These are phyloP conservation scores for Trichoderma oligosporum DNA, from an alignment of 2,329 filamentous ascomycete genomes.

Conservation along the genomic window DNA sequence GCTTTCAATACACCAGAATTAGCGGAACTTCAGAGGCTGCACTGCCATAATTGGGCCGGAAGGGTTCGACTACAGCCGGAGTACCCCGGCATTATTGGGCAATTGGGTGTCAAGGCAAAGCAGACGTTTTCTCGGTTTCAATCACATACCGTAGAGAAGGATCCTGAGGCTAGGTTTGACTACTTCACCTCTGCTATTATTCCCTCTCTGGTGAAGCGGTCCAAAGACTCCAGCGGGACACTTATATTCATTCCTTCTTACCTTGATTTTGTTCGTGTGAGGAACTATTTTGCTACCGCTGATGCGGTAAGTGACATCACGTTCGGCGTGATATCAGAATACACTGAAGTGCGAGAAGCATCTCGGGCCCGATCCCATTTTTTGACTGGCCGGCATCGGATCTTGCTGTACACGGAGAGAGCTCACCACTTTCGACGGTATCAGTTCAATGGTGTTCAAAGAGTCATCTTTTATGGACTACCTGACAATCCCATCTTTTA, in stretches of 20 bases:
- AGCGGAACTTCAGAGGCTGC: conserved; percentile 69
- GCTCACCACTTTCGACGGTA: conserved; percentile 97
- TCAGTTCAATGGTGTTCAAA: conserved; percentile 72
- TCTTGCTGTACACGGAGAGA: conserved; percentile 88
- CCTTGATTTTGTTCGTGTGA: conserved; percentile 88
- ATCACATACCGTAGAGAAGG: conserved; percentile 62
- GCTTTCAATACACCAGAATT: conserved; percentile 87
- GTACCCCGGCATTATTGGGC: conserved; percentile 69
- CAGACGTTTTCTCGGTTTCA: conserved; percentile 92
- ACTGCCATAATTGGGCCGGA: conserved; percentile 78
- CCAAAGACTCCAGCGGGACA: conserved; percentile 63
- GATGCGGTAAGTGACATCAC: conserved; percentile 48
- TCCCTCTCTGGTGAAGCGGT: conserved; percentile 66
- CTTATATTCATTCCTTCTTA: conserved; percentile 90
- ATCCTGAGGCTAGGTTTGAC: conserved; percentile 85
- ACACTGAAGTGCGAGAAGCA: conserved; percentile 73
- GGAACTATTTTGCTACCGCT: conserved; percentile 84
- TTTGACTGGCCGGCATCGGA: conserved; percentile 71
- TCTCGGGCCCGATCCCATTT: conserved; percentile 86
- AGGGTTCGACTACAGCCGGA: conserved; percentile 68
- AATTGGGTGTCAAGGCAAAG: conserved; percentile 66
- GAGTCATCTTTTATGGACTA: conserved; percentile 83
- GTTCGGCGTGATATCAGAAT: conserved; percentile 83
- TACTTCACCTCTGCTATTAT: conserved; percentile 84
- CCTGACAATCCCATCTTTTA: conserved; percentile 87